A percentile compares a stretch with the other conserved stretches of the same genome.
Evolutionary conservation across 306 rosid genomes (phyloP).

Genomic region (Comarum palustre): DNA sequence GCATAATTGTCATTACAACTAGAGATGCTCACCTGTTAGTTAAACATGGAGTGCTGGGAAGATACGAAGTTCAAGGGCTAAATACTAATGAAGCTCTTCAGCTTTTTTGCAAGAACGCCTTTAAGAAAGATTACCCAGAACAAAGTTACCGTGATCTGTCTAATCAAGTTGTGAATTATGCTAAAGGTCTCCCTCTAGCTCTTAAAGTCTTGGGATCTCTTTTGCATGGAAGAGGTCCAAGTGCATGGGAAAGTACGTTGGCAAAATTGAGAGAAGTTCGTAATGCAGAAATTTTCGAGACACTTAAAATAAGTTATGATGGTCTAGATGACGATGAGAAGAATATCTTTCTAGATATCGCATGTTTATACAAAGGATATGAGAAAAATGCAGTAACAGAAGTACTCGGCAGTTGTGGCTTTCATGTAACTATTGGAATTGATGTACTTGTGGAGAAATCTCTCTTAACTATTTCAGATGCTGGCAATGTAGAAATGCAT

Average conservation of each 20-base stretch:
- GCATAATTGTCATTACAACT: not conserved
- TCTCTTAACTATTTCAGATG: constrained; percentile 11
- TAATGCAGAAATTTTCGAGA: not conserved
- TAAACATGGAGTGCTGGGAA: not conserved
- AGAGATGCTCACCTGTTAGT: not conserved
- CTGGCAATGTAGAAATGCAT: constrained; percentile 6
- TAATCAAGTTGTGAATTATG: not conserved
- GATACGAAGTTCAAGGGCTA: not conserved
- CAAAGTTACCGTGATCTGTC: not conserved
- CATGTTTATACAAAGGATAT: constrained; percentile 18
- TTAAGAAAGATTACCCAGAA: not conserved
- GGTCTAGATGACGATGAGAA: not conserved
- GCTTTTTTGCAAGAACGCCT: not conserved
- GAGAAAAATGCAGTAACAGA: constrained; percentile 1
- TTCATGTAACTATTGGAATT: constrained; percentile 15
- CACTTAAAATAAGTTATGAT: not conserved
- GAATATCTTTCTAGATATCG: not conserved
- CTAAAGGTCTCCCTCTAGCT: not conserved
- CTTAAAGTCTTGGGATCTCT: not conserved
- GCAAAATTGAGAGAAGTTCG: not conserved
- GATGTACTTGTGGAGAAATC: constrained; percentile 7
- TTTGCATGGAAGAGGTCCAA: not conserved
- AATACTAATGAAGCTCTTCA: not conserved
- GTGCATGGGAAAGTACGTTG: not conserved
- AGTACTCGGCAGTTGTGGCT: not conserved